Percentiles rank a stretch among this genome's conserved stretches.
These are phyloP conservation scores for Candida anglica DNA, from an alignment of 805 yeast genomes.

Conservation along the genomic window DNA sequence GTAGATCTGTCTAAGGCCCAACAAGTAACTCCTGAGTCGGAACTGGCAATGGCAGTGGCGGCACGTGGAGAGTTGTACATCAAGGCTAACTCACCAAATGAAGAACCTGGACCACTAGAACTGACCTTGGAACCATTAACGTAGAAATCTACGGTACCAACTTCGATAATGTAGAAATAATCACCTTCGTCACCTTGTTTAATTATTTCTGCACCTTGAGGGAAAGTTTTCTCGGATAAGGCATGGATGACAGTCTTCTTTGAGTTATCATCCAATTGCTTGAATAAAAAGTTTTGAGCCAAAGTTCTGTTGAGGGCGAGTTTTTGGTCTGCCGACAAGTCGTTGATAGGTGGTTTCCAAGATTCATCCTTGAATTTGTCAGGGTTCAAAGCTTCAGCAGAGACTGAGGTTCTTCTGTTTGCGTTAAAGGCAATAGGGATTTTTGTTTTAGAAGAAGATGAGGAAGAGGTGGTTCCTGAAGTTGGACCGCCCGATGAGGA, in stretches of 20 bases:
- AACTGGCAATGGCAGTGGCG: constrained; percentile 77
- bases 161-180: constrained; percentile 81
- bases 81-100: constrained; percentile 94
- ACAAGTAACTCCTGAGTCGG: constrained; percentile 59
- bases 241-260: constrained; percentile 77
- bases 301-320: constrained; percentile 66
- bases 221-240: constrained; percentile 65
- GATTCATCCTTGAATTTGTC: constrained; percentile 60
- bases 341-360: constrained; percentile 71
- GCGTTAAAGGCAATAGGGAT: constrained; percentile 67
- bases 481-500: constrained; percentile 4
- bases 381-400: constrained; percentile 85
- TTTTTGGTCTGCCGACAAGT: constrained; percentile 60
- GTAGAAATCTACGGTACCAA: constrained; percentile 77
- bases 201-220: constrained; percentile 63
- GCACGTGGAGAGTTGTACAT: constrained; percentile 98
- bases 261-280: constrained; percentile 75
- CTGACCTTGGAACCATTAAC: constrained; percentile 70
- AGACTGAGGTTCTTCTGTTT: constrained; percentile 82
- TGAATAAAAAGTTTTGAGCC: constrained; percentile 78
- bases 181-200: constrained; percentile 95
- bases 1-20: constrained; percentile 95
- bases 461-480: constrained; percentile 6
- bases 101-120: constrained; percentile 78
- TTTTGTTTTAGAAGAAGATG: constrained; percentile 18